Evolutionary conservation across 129 eudicot species (phyloP).

Genomic region (Solidago caesia): DNA sequence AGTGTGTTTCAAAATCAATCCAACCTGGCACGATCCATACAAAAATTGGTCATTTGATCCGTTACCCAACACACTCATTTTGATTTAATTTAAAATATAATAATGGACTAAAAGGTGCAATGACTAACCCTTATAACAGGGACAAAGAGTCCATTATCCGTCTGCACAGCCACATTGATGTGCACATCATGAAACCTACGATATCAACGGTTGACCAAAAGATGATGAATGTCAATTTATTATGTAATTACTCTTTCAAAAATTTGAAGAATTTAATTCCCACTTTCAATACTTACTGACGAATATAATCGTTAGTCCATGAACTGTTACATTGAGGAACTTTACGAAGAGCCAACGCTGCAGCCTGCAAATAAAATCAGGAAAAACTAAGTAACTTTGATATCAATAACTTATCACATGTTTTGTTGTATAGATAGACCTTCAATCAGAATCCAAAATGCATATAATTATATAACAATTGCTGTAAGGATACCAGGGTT

Average conservation of each 20-base stretch:
- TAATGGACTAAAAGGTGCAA: not conserved
- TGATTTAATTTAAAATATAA: not conserved
- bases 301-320: slow-evolving; percentile 90
- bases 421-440: not conserved
- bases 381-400: not conserved
- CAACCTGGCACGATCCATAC: not conserved
- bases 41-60: not conserved
- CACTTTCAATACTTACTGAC: slow-evolving; percentile 64
- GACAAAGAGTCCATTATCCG: slow-evolving; percentile 90
- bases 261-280: not conserved
- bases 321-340: slow-evolving; percentile 96
- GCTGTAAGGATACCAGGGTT: not conserved
- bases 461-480: not conserved
- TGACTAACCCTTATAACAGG: slow-evolving; percentile 77
- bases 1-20: not conserved
- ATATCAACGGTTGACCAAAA: slow-evolving; percentile 16
- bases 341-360: slow-evolving; percentile 96
- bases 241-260: not conserved
- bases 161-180: slow-evolving; percentile 98
- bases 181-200: slow-evolving; percentile 80
- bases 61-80: not conserved
- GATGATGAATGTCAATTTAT: slow-evolving; percentile 14
- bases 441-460: not conserved
- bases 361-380: slow-evolving; percentile 64
- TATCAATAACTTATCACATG: not conserved